Base-by-base conservation (phyloP, 768 basidiomycete genomes). In the Neoboletus subvelutipes region DNA sequence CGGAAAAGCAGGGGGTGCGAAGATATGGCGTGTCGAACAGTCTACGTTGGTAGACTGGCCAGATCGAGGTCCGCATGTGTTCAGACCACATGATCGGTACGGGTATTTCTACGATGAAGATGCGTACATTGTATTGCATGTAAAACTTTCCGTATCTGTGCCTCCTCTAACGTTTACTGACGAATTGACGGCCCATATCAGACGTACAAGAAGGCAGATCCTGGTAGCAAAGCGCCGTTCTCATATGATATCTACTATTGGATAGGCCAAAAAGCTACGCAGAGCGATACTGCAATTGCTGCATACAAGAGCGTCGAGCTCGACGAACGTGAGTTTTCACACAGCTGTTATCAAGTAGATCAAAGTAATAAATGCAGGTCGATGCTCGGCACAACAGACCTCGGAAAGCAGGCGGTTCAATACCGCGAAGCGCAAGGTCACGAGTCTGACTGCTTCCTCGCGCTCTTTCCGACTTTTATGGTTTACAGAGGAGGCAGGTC, bases 301-400 rank as follows among this genome's bases (percentile, higher is more conserved):
- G 83, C 83, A 4, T 86, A 84, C 67, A 86, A 85, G 75, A 83
- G 83, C 7, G 83, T 86, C 12, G 85, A 86, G 65, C 73, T 85
- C 1, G 86, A 87, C 57, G 85, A 86, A 60, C 77, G 57, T 43
- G 34, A 36, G 37, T 40, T 47, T 55, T 7, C 11, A 33, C n/a
- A 24, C 34, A 17, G 4, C 12, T 24, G 12, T 26, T 24, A 26
- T 36, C 41, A 12, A 45, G n/a, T 28, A n/a, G 26, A 37, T 17
- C 22, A 26, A 17, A 4, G 18, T 6, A 5, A 3, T 8, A 7
- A 39, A 57, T 18, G n/a, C 26, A 22, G 20, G 15, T 42, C 26
- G 24, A 26, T 50, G 28, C 20, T 12, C 31, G 8, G n/a, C 12
- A 29, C 31, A 13, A 33, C 17, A 53, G 54, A 36, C 42, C 76